Evolutionary conservation across 192 early-diverging fungal genomes (phyloP), one percentile per base, ranked within the genome.

Genomic region (Podila horticola): DNA sequence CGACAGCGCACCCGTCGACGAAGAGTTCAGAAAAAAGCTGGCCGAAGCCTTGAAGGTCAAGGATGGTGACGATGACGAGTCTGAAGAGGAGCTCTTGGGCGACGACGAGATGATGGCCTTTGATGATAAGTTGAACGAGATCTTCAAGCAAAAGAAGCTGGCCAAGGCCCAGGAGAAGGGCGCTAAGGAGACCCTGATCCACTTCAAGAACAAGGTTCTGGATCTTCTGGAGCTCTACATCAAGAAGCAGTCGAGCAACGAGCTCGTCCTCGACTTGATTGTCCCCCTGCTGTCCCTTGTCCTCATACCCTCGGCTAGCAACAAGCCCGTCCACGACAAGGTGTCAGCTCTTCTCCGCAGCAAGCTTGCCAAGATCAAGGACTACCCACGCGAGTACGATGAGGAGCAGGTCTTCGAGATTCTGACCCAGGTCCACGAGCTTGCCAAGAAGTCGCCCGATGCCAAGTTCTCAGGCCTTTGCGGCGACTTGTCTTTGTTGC

Each of bases 71-170:
- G 88, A 74, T 20, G 90, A 91, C 33, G 90, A 91, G 51, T 90
- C 86, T 26, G 86, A 90, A 22, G 86, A 88, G 33, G 82, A 73
- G 84, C 82, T 74, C n/a, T 84, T 92, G 64, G 91, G 91, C 64
- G 95, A 97, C 70, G 94, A 97, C 64, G 88, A 94, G 74, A 97
- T 97, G 95, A 90, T 86, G 70, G 90, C 86, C 26, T 97, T 96
- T 85, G 97, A 99, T 82, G 91, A 91, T 55, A 97, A 99, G 82
- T 84, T 99, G 58, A 92, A 92, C 11, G 97, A 97, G 74, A 96
- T 99, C 63, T 99, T 99, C 83, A 86, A 85, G 48, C 90, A 96
- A 67, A 89, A 91, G 81, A 95, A 95, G 87, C 83, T 91, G 64
- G 84, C 90, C 52, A 96, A 96, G 87, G 74, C 71, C 10, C 92